Conservation (phyloP, 495 filamentous ascomycete species). For the Apiosordaria backusii region DNA sequence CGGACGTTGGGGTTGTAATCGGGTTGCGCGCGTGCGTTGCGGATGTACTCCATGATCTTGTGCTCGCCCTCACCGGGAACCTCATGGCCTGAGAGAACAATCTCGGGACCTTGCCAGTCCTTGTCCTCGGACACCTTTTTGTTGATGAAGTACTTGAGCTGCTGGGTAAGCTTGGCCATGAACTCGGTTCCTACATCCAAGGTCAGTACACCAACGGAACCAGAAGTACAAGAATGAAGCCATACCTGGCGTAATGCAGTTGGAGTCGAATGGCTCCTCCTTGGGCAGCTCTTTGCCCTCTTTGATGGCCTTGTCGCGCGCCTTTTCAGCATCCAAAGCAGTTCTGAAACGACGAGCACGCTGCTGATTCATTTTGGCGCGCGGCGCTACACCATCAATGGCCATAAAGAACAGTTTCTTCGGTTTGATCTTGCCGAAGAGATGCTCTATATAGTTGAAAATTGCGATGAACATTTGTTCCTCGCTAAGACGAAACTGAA, state of each 20-base stretch:
- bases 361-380: slow-evolving; percentile 99
- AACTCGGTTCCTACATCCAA: slow-evolving; percentile 70
- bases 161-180: slow-evolving; percentile 90
- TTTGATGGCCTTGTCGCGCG: slow-evolving; percentile 81
- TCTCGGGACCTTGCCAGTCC: slow-evolving; percentile 94
- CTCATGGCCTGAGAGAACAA: slow-evolving; percentile 96
- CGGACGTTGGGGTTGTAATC: slow-evolving; percentile 93
- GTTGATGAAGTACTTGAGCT: slow-evolving; percentile 97
- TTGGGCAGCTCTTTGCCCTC: slow-evolving; percentile 91
- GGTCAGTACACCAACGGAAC: background rate
- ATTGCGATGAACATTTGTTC: slow-evolving; percentile 99
- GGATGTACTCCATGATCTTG: slow-evolving; percentile 99
- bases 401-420: slow-evolving; percentile 99
- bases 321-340: slow-evolving; percentile 82
- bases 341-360: slow-evolving; percentile 93
- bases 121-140: slow-evolving; percentile 97
- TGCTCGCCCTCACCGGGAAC: slow-evolving; percentile 99
- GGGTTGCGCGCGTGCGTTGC: slow-evolving; percentile 89
- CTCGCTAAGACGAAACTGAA: slow-evolving; percentile 89
- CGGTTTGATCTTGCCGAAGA: slow-evolving; percentile 98
- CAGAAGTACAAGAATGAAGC: background rate
- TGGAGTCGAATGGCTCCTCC: slow-evolving; percentile 96
- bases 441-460: slow-evolving; percentile 99
- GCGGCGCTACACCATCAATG: slow-evolving; percentile 93
- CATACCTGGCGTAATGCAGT: slow-evolving; percentile 90